Evolutionary conservation across 2,329 filamentous ascomycete species (phyloP), one percentile per base, ranked within the genome.

Genomic region (Alternaria sp.): DNA sequence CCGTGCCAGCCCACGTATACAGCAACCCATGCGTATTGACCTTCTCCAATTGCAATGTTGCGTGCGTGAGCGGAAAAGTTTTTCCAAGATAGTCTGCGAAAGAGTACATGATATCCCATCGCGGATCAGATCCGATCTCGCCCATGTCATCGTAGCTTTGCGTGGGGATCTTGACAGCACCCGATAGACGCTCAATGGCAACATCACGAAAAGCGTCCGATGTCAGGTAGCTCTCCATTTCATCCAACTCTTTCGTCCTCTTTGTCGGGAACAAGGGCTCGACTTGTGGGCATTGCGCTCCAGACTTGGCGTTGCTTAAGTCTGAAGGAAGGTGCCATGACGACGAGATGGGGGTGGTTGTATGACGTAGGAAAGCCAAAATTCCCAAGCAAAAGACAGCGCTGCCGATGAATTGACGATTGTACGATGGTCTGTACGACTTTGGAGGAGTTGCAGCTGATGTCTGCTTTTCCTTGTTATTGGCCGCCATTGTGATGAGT

Each of bases 1-100:
- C 78, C 7, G 78, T 80, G 4, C 87, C 88, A 39, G 82, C 62
- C 83, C 86, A 86, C 2, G 85, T 87, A 69, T 84, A 88, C 30
- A 89, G 70, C 43, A 89, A 77, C 3, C 84, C 87, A 69, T 88
- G 84, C 2, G 81, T 85, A 71, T 89, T 89, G 66, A 88, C 76
- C 59, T 83, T 84, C 55, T 88, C 83, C 0, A 87, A 74, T 7
- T 78, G 69, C 52, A 87, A 74, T 4, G 77, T 76, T 18, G 75
- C 69, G 67, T 86, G 85, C 1, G 69, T 62, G 11, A 71, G 60
- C 1, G 75, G 75, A 38, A 72, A 78, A 0, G 70, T 73, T 34
- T 71, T 66, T 16, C 51, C 57, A 5, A 78, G 65, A 41, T 78
- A 77, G 28, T 66, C 69, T 6, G 85, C 83, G 54, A 91, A 83